Conservation (phyloP, 2,329 filamentous ascomycete genomes). For the Helminthosporium solani region DNA sequence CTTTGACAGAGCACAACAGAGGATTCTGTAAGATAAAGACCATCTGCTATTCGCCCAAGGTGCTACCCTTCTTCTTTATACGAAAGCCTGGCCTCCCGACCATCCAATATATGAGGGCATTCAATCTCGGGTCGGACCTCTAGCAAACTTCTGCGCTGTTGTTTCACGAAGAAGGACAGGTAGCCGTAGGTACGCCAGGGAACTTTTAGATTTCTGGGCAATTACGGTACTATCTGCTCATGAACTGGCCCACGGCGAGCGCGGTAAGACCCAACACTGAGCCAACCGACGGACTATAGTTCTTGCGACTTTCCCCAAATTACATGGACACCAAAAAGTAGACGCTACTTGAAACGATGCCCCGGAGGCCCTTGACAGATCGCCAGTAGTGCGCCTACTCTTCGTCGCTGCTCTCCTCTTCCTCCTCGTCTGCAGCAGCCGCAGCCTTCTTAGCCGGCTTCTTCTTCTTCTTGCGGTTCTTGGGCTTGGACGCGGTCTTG, state of each 20-base stretch:
- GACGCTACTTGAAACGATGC: no score
- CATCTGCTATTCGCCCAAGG: no score
- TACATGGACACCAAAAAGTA: not conserved
- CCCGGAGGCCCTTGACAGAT: not conserved
- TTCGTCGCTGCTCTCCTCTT: slow-evolving; percentile 42
- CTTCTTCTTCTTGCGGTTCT: slow-evolving; percentile 79
- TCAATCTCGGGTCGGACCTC: no score
- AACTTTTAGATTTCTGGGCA: not conserved
- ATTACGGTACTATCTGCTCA: not conserved
- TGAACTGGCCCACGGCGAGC: not conserved
- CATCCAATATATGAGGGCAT: no score
- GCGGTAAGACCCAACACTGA: not conserved
- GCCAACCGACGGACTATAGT: not conserved
- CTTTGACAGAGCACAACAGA: no score
- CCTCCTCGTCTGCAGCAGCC: slow-evolving; percentile 47
- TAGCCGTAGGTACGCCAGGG: not conserved
- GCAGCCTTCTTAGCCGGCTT: slow-evolving; percentile 64
- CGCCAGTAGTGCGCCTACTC: slow-evolving; percentile 25
- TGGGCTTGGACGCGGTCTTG: slow-evolving; percentile 69
- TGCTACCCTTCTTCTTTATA: no score
- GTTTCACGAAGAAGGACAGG: not conserved
- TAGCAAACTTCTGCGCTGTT: no score
- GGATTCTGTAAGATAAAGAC: no score
- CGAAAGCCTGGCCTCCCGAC: no score
- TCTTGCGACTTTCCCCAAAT: not conserved